Evolutionary conservation across 2,329 filamentous ascomycete genomes (phyloP).

Genomic region (Rachicladosporium sp.): DNA sequence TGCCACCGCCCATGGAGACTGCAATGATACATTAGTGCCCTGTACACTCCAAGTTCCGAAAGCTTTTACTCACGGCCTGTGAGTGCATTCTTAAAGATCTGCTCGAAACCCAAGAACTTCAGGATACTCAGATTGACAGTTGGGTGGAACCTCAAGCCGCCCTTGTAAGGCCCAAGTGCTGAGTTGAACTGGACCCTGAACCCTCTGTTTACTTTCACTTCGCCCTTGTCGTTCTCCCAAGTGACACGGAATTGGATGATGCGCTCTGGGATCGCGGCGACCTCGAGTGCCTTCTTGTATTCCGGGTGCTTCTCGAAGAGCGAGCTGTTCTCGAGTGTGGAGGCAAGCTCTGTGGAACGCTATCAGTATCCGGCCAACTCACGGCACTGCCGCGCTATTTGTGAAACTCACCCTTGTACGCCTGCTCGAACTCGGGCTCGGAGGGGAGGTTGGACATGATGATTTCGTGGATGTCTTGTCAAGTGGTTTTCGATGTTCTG

Average conservation of each 20-base stretch:
- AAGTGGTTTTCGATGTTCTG: too few relatives aligned
- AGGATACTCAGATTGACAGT: slow-evolving; percentile 66
- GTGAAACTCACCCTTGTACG: slow-evolving; percentile 65
- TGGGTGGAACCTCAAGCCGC: slow-evolving; percentile 88
- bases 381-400: too few relatives aligned
- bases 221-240: slow-evolving; percentile 89
- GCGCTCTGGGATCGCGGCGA: slow-evolving; percentile 85
- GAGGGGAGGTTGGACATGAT: slow-evolving; percentile 33
- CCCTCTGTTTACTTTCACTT: slow-evolving; percentile 83
- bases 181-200: slow-evolving; percentile 99
- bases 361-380: slow-evolving; percentile 3
- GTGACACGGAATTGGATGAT: slow-evolving; percentile 93
- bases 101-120: slow-evolving; percentile 98
- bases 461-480: background rate
- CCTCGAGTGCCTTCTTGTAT: slow-evolving; percentile 79
- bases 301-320: slow-evolving; percentile 92
- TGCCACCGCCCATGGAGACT: slow-evolving; percentile 86
- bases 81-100: slow-evolving; percentile 99
- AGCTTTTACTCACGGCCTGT: slow-evolving; percentile 46
- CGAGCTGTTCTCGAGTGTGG: slow-evolving; percentile 83
- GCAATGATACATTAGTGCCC: too few relatives aligned
- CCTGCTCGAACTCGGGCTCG: slow-evolving; percentile 98
- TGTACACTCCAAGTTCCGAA: too few relatives aligned
- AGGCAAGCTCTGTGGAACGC: slow-evolving; percentile 64
- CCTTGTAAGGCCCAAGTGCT: slow-evolving; percentile 94